Conservation (phyloP, 192 early-diverging fungal species). For the Umbelopsis isabellina region DNA sequence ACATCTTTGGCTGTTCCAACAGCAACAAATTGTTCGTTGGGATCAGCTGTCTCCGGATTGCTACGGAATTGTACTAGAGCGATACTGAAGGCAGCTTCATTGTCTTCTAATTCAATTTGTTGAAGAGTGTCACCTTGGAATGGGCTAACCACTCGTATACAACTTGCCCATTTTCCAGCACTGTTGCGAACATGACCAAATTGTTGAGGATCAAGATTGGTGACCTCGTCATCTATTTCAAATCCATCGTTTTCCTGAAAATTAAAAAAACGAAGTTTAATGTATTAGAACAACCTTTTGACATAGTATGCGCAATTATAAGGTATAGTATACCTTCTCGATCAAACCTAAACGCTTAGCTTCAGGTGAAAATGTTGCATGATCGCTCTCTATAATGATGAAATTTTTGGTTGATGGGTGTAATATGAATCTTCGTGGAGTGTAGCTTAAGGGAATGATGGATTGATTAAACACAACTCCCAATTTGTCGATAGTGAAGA, state of each 20-base stretch:
- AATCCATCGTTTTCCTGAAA: constrained; percentile 46
- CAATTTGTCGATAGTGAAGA: constrained; percentile 85
- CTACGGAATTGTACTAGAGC: constrained; percentile 66
- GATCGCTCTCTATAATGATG: constrained; percentile 89
- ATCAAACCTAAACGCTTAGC: constrained; percentile 65
- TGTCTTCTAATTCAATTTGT: constrained; percentile 76
- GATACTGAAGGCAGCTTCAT: constrained; percentile 84
- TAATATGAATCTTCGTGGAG: constrained; percentile 82
- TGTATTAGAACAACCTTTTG: background rate
- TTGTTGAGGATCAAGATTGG: constrained; percentile 68
- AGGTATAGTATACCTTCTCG: constrained; percentile 41
- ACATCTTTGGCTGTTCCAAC: constrained; percentile 85
- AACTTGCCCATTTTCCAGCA: constrained; percentile 84
- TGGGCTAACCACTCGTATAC: constrained; percentile 84
- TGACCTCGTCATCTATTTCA: constrained; percentile 56
- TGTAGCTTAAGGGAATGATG: constrained; percentile 80
- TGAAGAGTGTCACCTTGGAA: constrained; percentile 69
- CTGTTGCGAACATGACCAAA: constrained; percentile 78
- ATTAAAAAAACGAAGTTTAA: constrained; percentile 14
- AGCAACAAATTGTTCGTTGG: constrained; percentile 58
- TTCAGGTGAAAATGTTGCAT: constrained; percentile 68
- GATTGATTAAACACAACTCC: constrained; percentile 85
- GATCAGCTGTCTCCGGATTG: constrained; percentile 46
- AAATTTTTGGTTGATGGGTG: constrained; percentile 80
- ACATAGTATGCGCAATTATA: background rate